Base-by-base conservation (phyloP, 2,329 filamentous ascomycete genomes). In the Xylaria sp. region DNA sequence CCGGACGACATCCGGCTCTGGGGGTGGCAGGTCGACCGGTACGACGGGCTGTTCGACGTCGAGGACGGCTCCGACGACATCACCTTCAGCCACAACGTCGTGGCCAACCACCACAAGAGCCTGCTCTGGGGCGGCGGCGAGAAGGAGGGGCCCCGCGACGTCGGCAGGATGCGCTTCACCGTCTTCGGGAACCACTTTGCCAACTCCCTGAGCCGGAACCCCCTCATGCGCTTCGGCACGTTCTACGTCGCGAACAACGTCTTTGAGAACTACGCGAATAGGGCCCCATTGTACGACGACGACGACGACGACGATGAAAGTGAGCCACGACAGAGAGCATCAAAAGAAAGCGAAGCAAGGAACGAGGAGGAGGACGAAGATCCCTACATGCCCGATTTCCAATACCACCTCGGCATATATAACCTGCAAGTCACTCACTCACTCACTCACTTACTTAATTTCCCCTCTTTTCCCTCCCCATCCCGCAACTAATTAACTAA, bases 21-120 rank as follows among this genome's bases (percentile, higher is more conserved):
- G 68, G 72, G 72, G 1, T 73, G 72, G 72, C 2, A 67, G 11
- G 70, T 71, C 0, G 71, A 73, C 51, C 68, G 69, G 11, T 73
- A 71, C 63, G 72, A 73, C 40, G 72, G 72, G 6, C 63, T 72
- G 2, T 68, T 72, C 51, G 72, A 73, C 60, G 68, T 71, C 56
- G 72, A 73, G 58, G 72, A 73, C 51, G 72, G 72, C 23, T 70
- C 70, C 1, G 72, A 73, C 54, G 31, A 63, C 38, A 66, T 73
- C 44, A 73, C 72, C 10, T 72, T 73, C 56, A 72, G 70, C 57
- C 72, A 73, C 59, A 73, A 73, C 33, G 54, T 72, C 26, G 66
- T 73, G 26, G 68, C 71, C 1, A 73, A 73, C 40, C 72, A 73
- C 51, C 72, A 73, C 49, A 73, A 72, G 68, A 73, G 72, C 51